Percentiles rank a stretch among this genome's conserved stretches.
Conservation (phyloP, 208 protist genomes). For the Wallacemonas sp. region DNA sequence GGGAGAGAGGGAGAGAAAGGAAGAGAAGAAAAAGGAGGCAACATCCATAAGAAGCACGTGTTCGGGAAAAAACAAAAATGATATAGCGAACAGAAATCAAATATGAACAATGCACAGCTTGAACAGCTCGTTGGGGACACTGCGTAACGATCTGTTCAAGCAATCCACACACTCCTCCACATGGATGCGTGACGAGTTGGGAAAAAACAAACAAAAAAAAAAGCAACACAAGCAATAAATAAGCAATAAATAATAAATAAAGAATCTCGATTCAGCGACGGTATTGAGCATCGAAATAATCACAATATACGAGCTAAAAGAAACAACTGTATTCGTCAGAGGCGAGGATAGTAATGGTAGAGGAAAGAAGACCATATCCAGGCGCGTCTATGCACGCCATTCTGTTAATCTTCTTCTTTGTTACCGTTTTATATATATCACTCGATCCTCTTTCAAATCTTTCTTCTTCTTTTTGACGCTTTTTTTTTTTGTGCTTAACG, state of each 20-base stretch:
- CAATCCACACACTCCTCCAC: too few species aligned
- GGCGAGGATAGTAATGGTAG: not conserved
- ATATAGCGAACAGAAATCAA: too few species aligned
- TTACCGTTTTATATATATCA: too few species aligned
- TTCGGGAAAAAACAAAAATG: not conserved
- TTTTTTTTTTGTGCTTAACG: not conserved
- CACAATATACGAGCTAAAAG: not conserved
- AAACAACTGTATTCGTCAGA: not conserved
- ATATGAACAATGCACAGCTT: too few species aligned
- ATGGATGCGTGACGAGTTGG: too few species aligned
- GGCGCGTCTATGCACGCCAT: too few species aligned
- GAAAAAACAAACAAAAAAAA: not conserved
- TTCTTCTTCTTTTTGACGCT: not conserved
- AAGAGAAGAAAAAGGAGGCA: not conserved
- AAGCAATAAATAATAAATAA: not conserved
- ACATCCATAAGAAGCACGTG: not conserved
- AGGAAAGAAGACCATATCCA: not conserved
- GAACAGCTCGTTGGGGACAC: too few species aligned
- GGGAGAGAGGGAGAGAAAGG: not conserved
- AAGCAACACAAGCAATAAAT: not conserved
- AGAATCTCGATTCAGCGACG: not conserved
- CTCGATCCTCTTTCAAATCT: too few species aligned
- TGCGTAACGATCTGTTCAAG: too few species aligned
- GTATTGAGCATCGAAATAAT: not conserved
- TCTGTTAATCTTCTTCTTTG: too few species aligned